phyloP scores from a whole-genome alignment of 1,139 yeast genomes.

The Yamadazyma atlantica region DNA sequence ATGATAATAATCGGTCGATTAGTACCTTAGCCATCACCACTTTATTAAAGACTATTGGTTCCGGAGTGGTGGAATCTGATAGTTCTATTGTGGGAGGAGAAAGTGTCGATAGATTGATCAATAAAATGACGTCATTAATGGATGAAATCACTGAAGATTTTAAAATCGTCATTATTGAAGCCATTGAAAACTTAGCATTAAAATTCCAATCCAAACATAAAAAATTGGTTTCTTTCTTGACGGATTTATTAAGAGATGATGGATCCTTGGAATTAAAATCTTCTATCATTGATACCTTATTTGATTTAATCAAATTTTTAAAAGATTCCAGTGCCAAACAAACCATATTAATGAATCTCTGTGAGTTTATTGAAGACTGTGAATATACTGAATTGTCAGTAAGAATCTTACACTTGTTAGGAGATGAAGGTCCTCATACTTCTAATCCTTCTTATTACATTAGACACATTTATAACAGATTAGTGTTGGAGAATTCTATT shows the following conservation, averaged over 20 bases:
- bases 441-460: conserved; percentile 86
- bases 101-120: conserved; percentile 84
- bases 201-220: conserved; percentile 92
- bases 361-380: conserved; percentile 98
- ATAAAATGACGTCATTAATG: conserved; percentile 85
- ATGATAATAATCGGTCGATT: conserved; percentile 85
- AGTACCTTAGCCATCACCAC: conserved; percentile 99
- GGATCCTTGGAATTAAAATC: conserved; percentile 86
- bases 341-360: conserved; percentile 78
- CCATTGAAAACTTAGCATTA: conserved; percentile 85
- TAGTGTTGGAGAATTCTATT: conserved; percentile 91
- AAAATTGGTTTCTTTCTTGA: conserved; percentile 76
- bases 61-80: conserved; percentile 44
- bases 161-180: conserved; percentile 91
- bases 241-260: conserved; percentile 85
- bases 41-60: conserved; percentile 89
- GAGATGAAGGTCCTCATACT: conserved; percentile 92
- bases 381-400: conserved; percentile 93
- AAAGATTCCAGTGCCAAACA: conserved; percentile 77
- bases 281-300: conserved; percentile 83
- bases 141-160: conserved; percentile 95
- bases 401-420: conserved; percentile 84
- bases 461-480: conserved; percentile 94
- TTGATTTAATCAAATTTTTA: conserved; percentile 84
- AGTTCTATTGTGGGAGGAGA: conserved; percentile 44